Base-by-base conservation (phyloP, 2,329 filamentous ascomycete species). In the Alternaria gansuensis region DNA sequence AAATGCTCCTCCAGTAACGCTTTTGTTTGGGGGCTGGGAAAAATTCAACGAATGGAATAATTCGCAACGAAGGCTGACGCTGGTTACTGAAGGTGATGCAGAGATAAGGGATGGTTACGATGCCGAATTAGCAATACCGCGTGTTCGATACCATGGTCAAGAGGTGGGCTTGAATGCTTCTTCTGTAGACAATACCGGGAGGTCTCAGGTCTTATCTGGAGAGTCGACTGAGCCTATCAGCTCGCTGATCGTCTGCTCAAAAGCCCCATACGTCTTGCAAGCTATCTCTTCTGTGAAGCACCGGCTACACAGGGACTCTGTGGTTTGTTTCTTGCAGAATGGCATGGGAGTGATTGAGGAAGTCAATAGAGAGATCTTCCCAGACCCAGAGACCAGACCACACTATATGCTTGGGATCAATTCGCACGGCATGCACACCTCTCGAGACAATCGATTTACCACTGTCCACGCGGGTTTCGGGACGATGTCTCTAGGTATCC, bases 311-410 rank as follows among this genome's bases (percentile, higher is more conserved):
- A 80, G 84, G 3, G 80, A 87, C 28, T 92, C 90, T 1, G 90
- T 91, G 0, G 84, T 97, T 7, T 87, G 90, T 59, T 85, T 96
- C 54, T 76, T 96, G 55, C 90, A 92, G 56, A 91, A 94, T 62
- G 92, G 93, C 1, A 86, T 98, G 77, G 94, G 95, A 0, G 81
- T 92, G 2, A 82, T 92, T n/a, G 93, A 98, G 48, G 84, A 88
- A 48, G 83, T 97, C 39, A 92, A 92, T 68, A 78, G 83, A 33
- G 77, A 84, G 10, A 76, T 96, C 28, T 97, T 97, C 66, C 83
- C 86, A 0, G 85, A 93, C 60, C 82, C 85, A 0, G 74, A 78
- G 0, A 81, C 79, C 0, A 84, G 90, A 26, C 95, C 95, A 2
- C 87, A 86, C 54, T 97, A 96, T 68, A 82, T 97, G 58, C 77